These are phyloP conservation scores for Microbotryum lychnidis-dioicae DNA, from an alignment of 1,284 basidiomycete genomes.

Conservation along the genomic window DNA sequence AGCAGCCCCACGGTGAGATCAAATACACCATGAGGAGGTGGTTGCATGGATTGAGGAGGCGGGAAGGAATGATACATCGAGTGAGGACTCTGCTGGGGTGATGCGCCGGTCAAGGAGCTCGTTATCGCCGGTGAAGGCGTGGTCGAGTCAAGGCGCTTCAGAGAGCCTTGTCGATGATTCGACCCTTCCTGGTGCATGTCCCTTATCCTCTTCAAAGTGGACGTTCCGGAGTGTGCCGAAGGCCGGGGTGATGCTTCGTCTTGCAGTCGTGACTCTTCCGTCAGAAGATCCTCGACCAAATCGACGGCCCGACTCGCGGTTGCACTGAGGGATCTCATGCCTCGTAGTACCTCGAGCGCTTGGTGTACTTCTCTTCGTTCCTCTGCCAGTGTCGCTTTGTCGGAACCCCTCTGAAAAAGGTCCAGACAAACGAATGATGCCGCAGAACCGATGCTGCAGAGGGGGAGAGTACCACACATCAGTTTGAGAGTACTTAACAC, in stretches of 20 bases:
- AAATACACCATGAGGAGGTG: too few species aligned
- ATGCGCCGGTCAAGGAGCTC: too few species aligned
- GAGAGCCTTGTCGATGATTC: too few species aligned
- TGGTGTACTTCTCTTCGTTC: conserved; percentile 5
- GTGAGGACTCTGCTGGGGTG: too few species aligned
- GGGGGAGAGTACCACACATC: not conserved
- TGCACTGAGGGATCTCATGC: conserved; percentile 2
- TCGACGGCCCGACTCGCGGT: conserved; percentile 11
- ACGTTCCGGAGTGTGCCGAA: not conserved
- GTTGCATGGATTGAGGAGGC: too few species aligned
- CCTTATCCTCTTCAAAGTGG: too few species aligned
- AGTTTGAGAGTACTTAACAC: not conserved
- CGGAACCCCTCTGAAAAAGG: conserved; percentile 13
- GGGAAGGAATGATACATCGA: too few species aligned
- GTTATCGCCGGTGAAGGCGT: too few species aligned
- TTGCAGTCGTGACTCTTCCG: conserved; percentile 3
- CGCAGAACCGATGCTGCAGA: conserved; percentile 2
- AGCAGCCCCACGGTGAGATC: too few species aligned
- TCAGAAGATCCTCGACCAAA: conserved; percentile 10
- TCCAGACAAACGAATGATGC: conserved; percentile 16
- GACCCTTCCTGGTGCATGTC: too few species aligned
- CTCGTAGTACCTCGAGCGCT: not conserved
- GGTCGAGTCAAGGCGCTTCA: too few species aligned
- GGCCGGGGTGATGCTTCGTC: not conserved
- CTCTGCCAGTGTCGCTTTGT: not conserved